Conservation (phyloP, 441 rosid genomes). For the Bocquillonia castaneifolia region DNA sequence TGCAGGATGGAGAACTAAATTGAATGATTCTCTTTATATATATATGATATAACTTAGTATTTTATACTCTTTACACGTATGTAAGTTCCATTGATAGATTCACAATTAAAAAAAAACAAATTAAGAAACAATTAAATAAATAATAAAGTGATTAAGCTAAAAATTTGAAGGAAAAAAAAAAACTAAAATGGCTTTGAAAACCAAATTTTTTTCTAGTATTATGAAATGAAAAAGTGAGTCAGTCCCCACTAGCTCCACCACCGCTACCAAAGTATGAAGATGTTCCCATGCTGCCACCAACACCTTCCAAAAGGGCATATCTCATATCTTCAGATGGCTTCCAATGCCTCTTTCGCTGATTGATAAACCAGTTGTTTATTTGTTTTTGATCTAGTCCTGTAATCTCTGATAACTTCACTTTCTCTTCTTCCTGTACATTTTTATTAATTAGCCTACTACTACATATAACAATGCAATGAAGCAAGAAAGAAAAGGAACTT, state of each 20-base stretch:
- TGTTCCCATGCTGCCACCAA: constrained; percentile 5
- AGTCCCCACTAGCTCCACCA: constrained; percentile 13
- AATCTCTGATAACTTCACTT: constrained; percentile 37
- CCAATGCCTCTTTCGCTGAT: constrained; percentile 71
- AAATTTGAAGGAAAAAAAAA: too few relatives aligned
- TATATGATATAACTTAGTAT: too few relatives aligned
- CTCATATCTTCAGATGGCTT: constrained; percentile 52
- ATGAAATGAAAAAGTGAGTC: neutral
- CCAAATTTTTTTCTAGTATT: too few relatives aligned
- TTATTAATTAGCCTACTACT: too few relatives aligned
- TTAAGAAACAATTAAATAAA: too few relatives aligned
- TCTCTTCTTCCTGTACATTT: constrained; percentile 52
- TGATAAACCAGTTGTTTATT: constrained; percentile 64
- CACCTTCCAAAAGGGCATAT: constrained; percentile 41
- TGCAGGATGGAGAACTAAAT: too few relatives aligned
- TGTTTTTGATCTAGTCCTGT: constrained; percentile 56
- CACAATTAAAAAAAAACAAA: too few relatives aligned
- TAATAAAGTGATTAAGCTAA: too few relatives aligned
- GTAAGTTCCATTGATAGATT: neutral
- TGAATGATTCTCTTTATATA: too few relatives aligned
- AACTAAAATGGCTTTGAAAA: too few relatives aligned
- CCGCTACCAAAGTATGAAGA: constrained; percentile 21
- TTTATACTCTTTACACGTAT: constrained; percentile 2
- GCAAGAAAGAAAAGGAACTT: too few relatives aligned
- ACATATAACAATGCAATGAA: too few relatives aligned